Conservation (phyloP, 768 basidiomycete genomes). For the Sistotremastrum suecicum region DNA sequence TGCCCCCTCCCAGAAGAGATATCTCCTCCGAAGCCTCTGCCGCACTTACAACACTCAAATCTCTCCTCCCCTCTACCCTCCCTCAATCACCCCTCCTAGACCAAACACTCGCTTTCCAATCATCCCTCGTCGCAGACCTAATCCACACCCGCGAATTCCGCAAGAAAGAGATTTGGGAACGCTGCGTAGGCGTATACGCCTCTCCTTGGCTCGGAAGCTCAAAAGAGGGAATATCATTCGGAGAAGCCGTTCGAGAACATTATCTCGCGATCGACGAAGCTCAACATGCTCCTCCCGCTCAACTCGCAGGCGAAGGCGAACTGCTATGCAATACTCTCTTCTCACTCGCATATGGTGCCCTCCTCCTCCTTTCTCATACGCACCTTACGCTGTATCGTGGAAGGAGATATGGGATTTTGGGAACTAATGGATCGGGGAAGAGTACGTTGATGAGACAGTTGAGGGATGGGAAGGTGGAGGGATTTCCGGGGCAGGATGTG, state of each 20-base stretch:
- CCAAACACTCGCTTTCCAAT: slow-evolving; percentile 53
- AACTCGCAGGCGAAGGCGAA: slow-evolving; percentile 56
- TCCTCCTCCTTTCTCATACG: slow-evolving; percentile 89
- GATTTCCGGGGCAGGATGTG: slow-evolving; percentile 82
- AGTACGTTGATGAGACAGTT: slow-evolving; percentile 93
- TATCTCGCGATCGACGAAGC: slow-evolving; percentile 69
- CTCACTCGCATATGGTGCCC: slow-evolving; percentile 90
- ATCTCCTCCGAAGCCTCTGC: slow-evolving; percentile 46
- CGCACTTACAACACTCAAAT: slow-evolving; percentile 40
- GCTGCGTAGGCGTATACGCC: slow-evolving; percentile 61
- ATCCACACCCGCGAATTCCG: slow-evolving; percentile 42
- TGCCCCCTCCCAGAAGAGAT: slow-evolving; percentile 59
- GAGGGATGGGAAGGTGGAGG: slow-evolving; percentile 89
- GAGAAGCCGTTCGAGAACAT: slow-evolving; percentile 52
- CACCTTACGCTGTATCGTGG: slow-evolving; percentile 80
- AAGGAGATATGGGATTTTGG: slow-evolving; percentile 88
- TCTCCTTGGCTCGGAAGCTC: slow-evolving; percentile 46
- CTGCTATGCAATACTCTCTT: slow-evolving; percentile 86
- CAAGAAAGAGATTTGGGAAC: slow-evolving; percentile 45
- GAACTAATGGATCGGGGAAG: slow-evolving; percentile 93
- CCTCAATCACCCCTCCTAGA: slow-evolving; percentile 45
- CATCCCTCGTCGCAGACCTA: slow-evolving; percentile 65
- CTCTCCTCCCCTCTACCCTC: slow-evolving; percentile 42
- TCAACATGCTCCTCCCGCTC: slow-evolving; percentile 33
- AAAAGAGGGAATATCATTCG: slow-evolving; percentile 34